These are phyloP conservation scores for Pleurotus tuber-regium DNA, from an alignment of 768 basidiomycete species.

Conservation along the genomic window DNA sequence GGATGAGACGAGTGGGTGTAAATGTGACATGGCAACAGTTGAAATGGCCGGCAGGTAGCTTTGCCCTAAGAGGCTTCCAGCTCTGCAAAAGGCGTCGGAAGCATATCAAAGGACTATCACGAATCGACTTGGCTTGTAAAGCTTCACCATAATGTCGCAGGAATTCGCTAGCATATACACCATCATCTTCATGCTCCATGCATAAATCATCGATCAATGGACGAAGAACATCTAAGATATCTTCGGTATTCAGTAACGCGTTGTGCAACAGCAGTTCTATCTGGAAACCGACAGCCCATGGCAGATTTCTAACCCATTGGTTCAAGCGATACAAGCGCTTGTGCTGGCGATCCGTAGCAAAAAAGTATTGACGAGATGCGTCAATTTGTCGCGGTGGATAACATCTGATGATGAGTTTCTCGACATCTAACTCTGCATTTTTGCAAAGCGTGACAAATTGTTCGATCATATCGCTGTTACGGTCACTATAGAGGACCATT, in stretches of 20 bases:
- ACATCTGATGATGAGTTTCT: constrained; percentile 30
- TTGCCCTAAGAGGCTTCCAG: constrained; percentile 7
- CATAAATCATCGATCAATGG: constrained; percentile 42
- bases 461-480: constrained; percentile 39
- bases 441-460: constrained; percentile 55
- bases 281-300: constrained; percentile 76
- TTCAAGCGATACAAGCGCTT: constrained; percentile 46
- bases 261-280: constrained; percentile 68
- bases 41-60: constrained; percentile 40
- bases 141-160: constrained; percentile 53
- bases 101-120: constrained; percentile 40
- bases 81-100: constrained; percentile 35
- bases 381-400: constrained; percentile 41
- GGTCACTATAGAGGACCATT: constrained; percentile 50
- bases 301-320: constrained; percentile 40
- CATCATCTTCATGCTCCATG: constrained; percentile 20
- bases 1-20: constrained; percentile 68
- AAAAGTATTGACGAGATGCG: constrained; percentile 49
- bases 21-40: constrained; percentile 75
- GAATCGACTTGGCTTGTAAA: constrained; percentile 37
- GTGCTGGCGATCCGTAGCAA: constrained; percentile 24
- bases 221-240: constrained; percentile 43
- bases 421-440: constrained; percentile 38
- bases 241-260: constrained; percentile 56
- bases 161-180: constrained; percentile 38